Conservation (phyloP, 306 rosid genomes). For the Ziziphus jujuba region DNA sequence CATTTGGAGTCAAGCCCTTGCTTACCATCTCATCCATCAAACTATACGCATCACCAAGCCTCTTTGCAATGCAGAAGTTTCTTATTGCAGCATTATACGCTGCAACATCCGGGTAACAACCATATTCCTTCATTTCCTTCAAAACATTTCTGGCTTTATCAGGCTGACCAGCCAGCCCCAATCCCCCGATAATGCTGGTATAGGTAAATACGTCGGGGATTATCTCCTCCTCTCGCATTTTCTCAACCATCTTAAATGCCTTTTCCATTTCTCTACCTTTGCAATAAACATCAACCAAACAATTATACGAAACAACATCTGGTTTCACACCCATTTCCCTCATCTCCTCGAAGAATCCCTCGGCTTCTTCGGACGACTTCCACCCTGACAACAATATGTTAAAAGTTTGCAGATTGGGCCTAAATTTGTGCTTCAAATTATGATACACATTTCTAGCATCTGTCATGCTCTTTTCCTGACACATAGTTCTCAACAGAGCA, state of each 20-base stretch:
- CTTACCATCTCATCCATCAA: constrained; percentile 74
- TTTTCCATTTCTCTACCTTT: constrained; percentile 67
- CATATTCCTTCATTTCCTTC: constrained; percentile 89
- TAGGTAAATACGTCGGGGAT: constrained; percentile 73
- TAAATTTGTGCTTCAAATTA: constrained; percentile 61
- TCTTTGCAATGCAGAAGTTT: constrained; percentile 83
- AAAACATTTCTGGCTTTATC: constrained; percentile 74
- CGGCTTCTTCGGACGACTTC: constrained; percentile 84
- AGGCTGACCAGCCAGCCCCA: constrained; percentile 83
- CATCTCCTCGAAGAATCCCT: constrained; percentile 80
- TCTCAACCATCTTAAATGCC: constrained; percentile 66
- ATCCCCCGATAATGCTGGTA: constrained; percentile 75
- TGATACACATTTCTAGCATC: constrained; percentile 95
- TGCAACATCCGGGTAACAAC: constrained; percentile 76
- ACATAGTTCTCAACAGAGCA: constrained; percentile 74
- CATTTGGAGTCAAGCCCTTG: constrained; percentile 68
- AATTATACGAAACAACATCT: constrained; percentile 77
- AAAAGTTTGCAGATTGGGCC: constrained; percentile 72
- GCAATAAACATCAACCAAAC: constrained; percentile 79
- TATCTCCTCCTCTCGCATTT: constrained; percentile 56
- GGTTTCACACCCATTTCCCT: constrained; percentile 68
- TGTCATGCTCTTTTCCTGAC: constrained; percentile 91
- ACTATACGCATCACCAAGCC: constrained; percentile 69
- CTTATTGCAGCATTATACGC: constrained; percentile 82
- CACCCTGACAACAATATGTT: constrained; percentile 83